These are phyloP conservation scores for Russula emetica DNA, from an alignment of 768 basidiomycete genomes.

Conservation along the genomic window DNA sequence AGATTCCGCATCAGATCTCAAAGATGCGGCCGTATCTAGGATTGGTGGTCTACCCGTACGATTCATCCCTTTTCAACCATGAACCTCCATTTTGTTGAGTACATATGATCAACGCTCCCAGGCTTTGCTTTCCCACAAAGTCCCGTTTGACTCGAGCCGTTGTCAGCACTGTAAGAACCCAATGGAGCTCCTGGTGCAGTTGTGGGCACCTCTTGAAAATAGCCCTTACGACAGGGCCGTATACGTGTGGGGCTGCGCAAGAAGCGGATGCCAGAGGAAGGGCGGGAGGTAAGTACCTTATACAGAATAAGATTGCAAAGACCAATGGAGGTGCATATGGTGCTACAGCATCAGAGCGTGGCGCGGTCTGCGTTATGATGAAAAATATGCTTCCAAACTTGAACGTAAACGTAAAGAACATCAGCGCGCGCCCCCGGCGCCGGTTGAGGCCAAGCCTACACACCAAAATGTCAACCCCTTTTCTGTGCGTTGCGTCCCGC, in stretches of 20 bases:
- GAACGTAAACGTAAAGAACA: slow-evolving; percentile 45
- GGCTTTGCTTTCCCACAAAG: slow-evolving; percentile 69
- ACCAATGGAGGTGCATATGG: not conserved
- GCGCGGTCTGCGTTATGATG: slow-evolving; percentile 69
- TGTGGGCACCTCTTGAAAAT: slow-evolving; percentile 87
- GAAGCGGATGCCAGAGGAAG: slow-evolving; percentile 65
- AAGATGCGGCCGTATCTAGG: slow-evolving; percentile 81
- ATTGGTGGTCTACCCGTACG: slow-evolving; percentile 90
- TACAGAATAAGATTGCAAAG: slow-evolving; percentile 4
- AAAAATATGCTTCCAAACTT: slow-evolving; percentile 69
- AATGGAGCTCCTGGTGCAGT: slow-evolving; percentile 79
- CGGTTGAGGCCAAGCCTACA: slow-evolving; percentile 32
- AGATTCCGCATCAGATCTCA: slow-evolving; percentile 51
- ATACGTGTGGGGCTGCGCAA: slow-evolving; percentile 81
- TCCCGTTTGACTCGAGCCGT: slow-evolving; percentile 54
- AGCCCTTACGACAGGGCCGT: slow-evolving; percentile 81
- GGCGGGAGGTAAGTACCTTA: slow-evolving; percentile 61
- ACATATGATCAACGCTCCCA: slow-evolving; percentile 38
- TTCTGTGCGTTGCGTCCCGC: slow-evolving; percentile 42
- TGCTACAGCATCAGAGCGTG: slow-evolving; percentile 71
- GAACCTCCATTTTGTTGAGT: slow-evolving; percentile 41
- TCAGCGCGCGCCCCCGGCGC: slow-evolving; percentile 36
- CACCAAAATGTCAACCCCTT: slow-evolving; percentile 59
- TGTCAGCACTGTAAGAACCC: slow-evolving; percentile 69
- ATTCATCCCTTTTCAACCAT: slow-evolving; percentile 48